phyloP scores from a whole-genome alignment of 2,329 filamentous ascomycete genomes.

The Cladorrhinum sp. region DNA sequence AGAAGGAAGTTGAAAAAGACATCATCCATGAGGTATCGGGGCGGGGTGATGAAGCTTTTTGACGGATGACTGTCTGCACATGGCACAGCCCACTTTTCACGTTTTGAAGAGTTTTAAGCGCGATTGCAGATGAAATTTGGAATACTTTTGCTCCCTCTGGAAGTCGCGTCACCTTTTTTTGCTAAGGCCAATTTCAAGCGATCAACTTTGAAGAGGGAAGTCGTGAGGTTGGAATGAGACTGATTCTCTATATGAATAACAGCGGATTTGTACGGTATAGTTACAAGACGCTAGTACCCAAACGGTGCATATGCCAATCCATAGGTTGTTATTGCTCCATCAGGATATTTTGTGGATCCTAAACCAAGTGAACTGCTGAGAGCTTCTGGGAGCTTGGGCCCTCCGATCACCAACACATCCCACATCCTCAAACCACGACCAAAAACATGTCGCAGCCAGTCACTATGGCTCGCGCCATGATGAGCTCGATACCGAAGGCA shows the following conservation, averaged over 20 bases:
- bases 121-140: neutral
- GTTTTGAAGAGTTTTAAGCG: neutral
- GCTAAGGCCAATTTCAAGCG: neutral
- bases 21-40: conserved; percentile 18
- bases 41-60: neutral
- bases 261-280: neutral
- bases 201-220: neutral
- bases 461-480: conserved; percentile 36
- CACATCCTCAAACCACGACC: neutral
- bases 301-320: neutral
- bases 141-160: neutral
- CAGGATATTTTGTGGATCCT: neutral
- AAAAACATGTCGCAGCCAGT: conserved; percentile 40
- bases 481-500: conserved; percentile 34
- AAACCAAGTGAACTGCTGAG: neutral
- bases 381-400: conserved; percentile 11
- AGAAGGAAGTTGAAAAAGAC: conserved; percentile 25
- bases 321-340: neutral
- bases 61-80: conserved; percentile 3
- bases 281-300: neutral
- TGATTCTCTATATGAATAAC: neutral
- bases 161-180: neutral
- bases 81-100: conserved; percentile 5
- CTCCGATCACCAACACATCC: neutral
- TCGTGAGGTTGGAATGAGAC: neutral